Percentiles rank a stretch among this genome's conserved stretches.
These are phyloP conservation scores for Triticum monococcum DNA, from an alignment of 176 grass and related monocot genomes.

Conservation along the genomic window DNA sequence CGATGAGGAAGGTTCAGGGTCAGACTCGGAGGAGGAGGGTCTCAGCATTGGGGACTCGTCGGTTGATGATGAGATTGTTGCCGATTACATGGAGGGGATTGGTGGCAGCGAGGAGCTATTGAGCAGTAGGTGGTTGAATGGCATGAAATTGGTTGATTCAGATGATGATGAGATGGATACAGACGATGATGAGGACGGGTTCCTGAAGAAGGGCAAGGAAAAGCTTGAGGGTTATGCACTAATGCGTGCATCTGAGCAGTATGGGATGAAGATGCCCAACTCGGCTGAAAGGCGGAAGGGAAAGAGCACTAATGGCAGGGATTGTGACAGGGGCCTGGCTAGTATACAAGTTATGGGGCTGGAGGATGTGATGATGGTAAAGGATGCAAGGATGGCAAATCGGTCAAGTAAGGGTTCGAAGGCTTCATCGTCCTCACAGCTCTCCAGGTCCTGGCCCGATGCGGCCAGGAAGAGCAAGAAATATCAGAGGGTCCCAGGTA, in stretches of 20 bases:
- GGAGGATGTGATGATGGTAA: conserved; percentile 63
- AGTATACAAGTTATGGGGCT: conserved; percentile 42
- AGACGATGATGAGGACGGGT: conserved; percentile 59
- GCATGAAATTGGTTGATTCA: conserved; percentile 55
- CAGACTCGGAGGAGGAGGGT: conserved; percentile 36
- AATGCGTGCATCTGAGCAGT: conserved; percentile 66
- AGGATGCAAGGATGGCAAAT: conserved; percentile 51
- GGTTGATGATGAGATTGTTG: conserved; percentile 64
- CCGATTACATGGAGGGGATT: conserved; percentile 85
- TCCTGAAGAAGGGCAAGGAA: conserved; percentile 42
- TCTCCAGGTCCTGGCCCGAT: conserved; percentile 75
- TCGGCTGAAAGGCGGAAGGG: conserved; percentile 30
- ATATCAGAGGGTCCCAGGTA: conserved; percentile 54
- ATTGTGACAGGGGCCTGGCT: conserved; percentile 13
- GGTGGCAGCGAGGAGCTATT: conserved; percentile 57
- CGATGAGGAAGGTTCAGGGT: conserved; percentile 10
- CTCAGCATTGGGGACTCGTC: conserved; percentile 43
- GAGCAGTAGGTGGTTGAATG: conserved; percentile 35
- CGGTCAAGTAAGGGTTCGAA: conserved; percentile 32
- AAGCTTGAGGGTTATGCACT: conserved; percentile 59
- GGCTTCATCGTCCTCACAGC: conserved; percentile 51
- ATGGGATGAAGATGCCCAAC: conserved; percentile 71
- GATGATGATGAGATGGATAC: conserved; percentile 43
- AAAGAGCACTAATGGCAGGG: conserved; percentile 10
- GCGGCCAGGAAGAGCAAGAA: conserved; percentile 54